phyloP scores from a whole-genome alignment of 768 basidiomycete species.

The Pisolithus marmoratus region DNA sequence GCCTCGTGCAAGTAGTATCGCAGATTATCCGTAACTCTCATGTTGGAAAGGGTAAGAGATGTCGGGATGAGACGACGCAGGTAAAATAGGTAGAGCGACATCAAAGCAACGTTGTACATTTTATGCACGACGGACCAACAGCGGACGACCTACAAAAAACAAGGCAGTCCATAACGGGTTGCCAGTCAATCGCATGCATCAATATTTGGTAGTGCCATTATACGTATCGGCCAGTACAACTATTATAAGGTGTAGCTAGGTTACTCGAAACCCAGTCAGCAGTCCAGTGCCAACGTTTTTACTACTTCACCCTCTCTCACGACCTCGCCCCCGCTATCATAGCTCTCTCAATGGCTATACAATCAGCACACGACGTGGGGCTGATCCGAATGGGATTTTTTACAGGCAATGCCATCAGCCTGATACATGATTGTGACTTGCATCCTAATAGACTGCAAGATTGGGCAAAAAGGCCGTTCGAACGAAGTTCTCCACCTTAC shows the following conservation, averaged over 20 bases:
- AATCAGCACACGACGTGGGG: slow-evolving; percentile 39
- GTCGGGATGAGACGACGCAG: background rate
- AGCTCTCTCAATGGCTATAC: slow-evolving; percentile 13
- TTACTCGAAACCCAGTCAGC: slow-evolving; percentile 7
- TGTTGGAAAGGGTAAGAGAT: slow-evolving; percentile 2
- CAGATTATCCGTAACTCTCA: slow-evolving; percentile 40
- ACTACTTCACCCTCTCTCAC: slow-evolving; percentile 2
- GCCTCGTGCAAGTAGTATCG: slow-evolving; percentile 43
- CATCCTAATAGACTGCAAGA: slow-evolving; percentile 37
- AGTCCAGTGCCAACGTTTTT: slow-evolving; percentile 17
- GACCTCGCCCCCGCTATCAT: slow-evolving; percentile 8
- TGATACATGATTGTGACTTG: slow-evolving; percentile 48
- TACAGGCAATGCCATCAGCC: slow-evolving; percentile 63
- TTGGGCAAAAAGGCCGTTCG: slow-evolving; percentile 8
- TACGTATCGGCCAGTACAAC: background rate
- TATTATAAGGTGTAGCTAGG: slow-evolving; percentile 17
- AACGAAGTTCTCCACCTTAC: slow-evolving; percentile 34
- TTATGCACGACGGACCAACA: background rate
- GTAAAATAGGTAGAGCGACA: too few relatives aligned
- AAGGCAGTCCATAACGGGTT: background rate
- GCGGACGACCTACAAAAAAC: background rate
- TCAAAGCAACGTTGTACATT: background rate
- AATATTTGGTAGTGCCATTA: background rate
- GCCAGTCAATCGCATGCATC: too few relatives aligned
- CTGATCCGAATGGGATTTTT: slow-evolving; percentile 70